phyloP scores from a whole-genome alignment of 2,329 filamentous ascomycete species.

The Fusarium sp. region DNA sequence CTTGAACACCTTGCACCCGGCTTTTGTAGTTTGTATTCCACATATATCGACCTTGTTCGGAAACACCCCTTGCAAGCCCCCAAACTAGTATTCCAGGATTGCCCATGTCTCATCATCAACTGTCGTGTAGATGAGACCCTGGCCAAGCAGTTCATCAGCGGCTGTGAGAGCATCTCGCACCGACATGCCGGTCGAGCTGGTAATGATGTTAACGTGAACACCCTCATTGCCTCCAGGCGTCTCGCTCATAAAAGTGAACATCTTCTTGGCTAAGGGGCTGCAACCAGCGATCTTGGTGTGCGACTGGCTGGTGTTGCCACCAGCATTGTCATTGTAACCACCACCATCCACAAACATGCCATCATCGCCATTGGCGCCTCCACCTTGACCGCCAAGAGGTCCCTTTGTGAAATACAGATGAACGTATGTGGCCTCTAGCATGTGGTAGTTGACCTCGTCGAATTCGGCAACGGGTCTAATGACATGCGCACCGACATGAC shows the following conservation, averaged over 20 bases:
- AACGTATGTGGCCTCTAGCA: constrained; percentile 89
- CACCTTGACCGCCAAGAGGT: constrained; percentile 59
- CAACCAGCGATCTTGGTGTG: constrained; percentile 59
- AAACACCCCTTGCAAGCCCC: not conserved
- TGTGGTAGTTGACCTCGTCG: constrained; percentile 93
- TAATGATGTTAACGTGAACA: constrained; percentile 82
- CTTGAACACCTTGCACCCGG: constrained; percentile 45
- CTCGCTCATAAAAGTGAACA: constrained; percentile 77
- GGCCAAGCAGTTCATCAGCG: constrained; percentile 81
- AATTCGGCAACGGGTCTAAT: constrained; percentile 84
- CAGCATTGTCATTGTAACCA: constrained; percentile 53
- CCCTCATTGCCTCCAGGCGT: constrained; percentile 82
- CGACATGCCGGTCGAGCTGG: constrained; percentile 72
- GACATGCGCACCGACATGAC: constrained; percentile 82
- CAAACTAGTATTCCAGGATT: constrained; percentile 73
- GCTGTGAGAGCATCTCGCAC: constrained; percentile 77
- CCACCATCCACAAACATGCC: constrained; percentile 69
- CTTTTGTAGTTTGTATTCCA: constrained; percentile 27
- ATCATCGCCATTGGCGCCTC: constrained; percentile 56
- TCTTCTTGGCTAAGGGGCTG: constrained; percentile 70
- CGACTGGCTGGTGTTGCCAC: constrained; percentile 54
- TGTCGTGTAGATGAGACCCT: constrained; percentile 87
- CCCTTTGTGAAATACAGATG: constrained; percentile 87
- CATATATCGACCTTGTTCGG: constrained; percentile 1
- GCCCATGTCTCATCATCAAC: constrained; percentile 95